These are phyloP conservation scores for Citrus sinensis DNA, from an alignment of 345 rosid genomes.

Conservation along the genomic window DVS_A1.0 CM039162.1:29609501-29610000, in stretches of 20 bases:
- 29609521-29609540: constrained; percentile 76
- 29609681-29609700: constrained; percentile 95
- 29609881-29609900: constrained; percentile 39
- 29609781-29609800: constrained; percentile 35
- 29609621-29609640: constrained; percentile 77
- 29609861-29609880: constrained; percentile 56
- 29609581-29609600: constrained; percentile 83
- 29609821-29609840: constrained; percentile 58
- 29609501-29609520: constrained; percentile 25
- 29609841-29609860: constrained; percentile 44
- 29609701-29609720: constrained; percentile 90
- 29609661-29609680: constrained; percentile 73
- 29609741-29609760: constrained; percentile 56
- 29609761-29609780: constrained; percentile 50
- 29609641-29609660: constrained; percentile 89
- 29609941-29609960: constrained; percentile 97
- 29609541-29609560: constrained; percentile 96
- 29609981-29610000: constrained; percentile 99
- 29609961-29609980: constrained; percentile 92
- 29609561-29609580: constrained; percentile 97
- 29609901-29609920: constrained; percentile 82
- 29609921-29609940: constrained; percentile 96
- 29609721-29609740: constrained; percentile 96
- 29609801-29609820: constrained; percentile 37
- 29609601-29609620: constrained; percentile 69